phyloP scores from a whole-genome alignment of 208 protist species.

The Trypanosoma grayi region DNA sequence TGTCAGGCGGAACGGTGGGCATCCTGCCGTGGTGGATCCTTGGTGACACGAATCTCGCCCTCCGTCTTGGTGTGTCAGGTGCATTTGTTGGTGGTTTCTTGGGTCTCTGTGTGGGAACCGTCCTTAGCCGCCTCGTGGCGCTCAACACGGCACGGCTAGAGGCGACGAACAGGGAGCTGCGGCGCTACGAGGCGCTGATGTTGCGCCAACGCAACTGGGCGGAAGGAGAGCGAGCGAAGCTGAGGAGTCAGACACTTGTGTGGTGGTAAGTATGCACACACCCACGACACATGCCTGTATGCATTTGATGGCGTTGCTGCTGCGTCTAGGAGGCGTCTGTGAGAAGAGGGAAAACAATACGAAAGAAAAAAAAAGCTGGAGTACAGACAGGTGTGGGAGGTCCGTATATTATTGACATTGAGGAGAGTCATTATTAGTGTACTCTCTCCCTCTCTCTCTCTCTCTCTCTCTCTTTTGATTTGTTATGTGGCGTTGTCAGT shows the following conservation, averaged over 20 bases:
- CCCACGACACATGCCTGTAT: neutral
- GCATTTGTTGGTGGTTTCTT: conserved; percentile 57
- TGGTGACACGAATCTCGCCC: conserved; percentile 50
- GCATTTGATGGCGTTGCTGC: neutral
- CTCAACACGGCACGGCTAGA: conserved; percentile 74
- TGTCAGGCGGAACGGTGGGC: conserved; percentile 71
- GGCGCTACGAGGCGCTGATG: conserved; percentile 84
- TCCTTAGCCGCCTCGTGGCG: conserved; percentile 53
- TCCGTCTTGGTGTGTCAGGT: conserved; percentile 63
- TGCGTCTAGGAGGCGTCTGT: neutral
- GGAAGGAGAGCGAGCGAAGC: conserved; percentile 38
- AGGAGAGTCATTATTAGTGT: no score
- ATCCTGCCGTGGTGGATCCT: conserved; percentile 88
- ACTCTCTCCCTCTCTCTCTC: no score
- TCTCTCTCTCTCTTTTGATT: no score
- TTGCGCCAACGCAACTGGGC: conserved; percentile 60
- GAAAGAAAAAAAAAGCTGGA: no score
- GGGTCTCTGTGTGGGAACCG: conserved; percentile 56
- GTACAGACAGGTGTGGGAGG: no score
- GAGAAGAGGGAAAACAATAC: no score
- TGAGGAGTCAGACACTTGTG: conserved; percentile 33
- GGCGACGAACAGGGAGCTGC: conserved; percentile 64
- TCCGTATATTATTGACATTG: no score
- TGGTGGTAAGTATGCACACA: conserved; percentile 60
- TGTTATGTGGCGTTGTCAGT: no score